Evolutionary conservation across 306 rosid genomes (phyloP).

Genomic region (Elaeagnus macrophylla): DNA sequence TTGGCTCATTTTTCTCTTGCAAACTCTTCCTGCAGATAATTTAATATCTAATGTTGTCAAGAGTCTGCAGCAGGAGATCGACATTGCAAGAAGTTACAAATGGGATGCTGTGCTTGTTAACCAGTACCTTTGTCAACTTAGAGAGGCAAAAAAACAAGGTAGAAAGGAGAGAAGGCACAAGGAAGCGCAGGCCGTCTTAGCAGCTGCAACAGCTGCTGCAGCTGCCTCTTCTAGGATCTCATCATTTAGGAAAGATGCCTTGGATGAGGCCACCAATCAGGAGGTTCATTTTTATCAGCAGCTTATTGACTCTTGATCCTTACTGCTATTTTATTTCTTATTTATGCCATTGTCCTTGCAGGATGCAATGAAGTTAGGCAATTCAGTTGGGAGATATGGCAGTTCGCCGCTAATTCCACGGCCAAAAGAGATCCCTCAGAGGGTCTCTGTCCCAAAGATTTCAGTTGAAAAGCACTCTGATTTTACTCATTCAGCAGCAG

Average conservation of each 20-base stretch:
- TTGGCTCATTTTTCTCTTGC: neutral
- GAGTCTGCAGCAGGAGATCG: slow-evolving; percentile 75
- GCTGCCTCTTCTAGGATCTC: slow-evolving; percentile 89
- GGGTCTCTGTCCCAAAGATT: slow-evolving; percentile 54
- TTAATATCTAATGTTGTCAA: slow-evolving; percentile 46
- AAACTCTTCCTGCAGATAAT: slow-evolving; percentile 41
- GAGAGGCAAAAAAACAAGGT: slow-evolving; percentile 95
- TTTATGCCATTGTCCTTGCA: slow-evolving; percentile 26
- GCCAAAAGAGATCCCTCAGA: slow-evolving; percentile 76
- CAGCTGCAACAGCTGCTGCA: slow-evolving; percentile 98
- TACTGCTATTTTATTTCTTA: neutral
- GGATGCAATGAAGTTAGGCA: slow-evolving; percentile 43
- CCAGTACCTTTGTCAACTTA: slow-evolving; percentile 64
- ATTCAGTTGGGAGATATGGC: slow-evolving; percentile 42
- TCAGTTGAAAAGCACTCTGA: slow-evolving; percentile 65
- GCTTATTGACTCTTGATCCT: slow-evolving; percentile 2
- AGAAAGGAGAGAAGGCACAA: slow-evolving; percentile 86
- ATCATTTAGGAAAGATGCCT: slow-evolving; percentile 71
- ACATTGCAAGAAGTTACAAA: slow-evolving; percentile 44
- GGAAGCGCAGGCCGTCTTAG: slow-evolving; percentile 97
- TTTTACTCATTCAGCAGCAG: slow-evolving; percentile 32
- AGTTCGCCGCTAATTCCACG: slow-evolving; percentile 69
- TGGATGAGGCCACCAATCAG: slow-evolving; percentile 55
- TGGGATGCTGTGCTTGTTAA: slow-evolving; percentile 88
- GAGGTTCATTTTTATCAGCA: slow-evolving; percentile 41